Evolutionary conservation across 164 flowering plant species (phyloP), one percentile per base, ranked within the genome.

Genomic region (Stephania cephalantha): DNA sequence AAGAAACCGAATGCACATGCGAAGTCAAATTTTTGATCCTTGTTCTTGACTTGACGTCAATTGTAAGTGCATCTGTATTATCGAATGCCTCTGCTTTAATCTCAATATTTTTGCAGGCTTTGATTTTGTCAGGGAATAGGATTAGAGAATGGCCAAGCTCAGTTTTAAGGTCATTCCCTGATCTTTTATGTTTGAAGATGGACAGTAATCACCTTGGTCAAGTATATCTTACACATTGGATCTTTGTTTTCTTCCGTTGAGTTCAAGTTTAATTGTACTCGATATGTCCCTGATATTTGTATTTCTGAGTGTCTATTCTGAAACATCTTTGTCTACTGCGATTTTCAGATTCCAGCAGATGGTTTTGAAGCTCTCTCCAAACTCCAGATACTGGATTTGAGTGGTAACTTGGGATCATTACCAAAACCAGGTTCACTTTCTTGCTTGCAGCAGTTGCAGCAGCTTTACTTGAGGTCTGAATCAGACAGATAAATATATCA

Each of bases 311-410:
- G 44, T 55, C 10, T 69, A 10, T 15, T 44, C 52, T 55, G 73
- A 71, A 12, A 10, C 4, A 71, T 46, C 17, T 45, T 20, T 75
- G 68, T 35, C 31, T 71, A n/a, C n/a, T 63, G 25, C 9, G 18
- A 71, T 42, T 71, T 15, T 12, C 80, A 93, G 99, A 88, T 95
- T 75, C 93, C 98, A 74, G 68, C 87, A 31, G 89, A 91, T 86
- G 97, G 91, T 70, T 92, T 95, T 85, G 80, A 71, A 76, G 86
- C 85, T 74, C 84, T 85, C 63, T 67, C 85, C 46, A 87, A 78
- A 83, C 92, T 95, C 77, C 97, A 88, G 85, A 83, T 93, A 79
- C 85, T 95, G 85, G 97, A 95, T 84, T 87, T 95, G 73, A 93
- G 97, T 88, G 91, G 95, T 46, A 88, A 84, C 78, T 75, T 79